These are phyloP conservation scores for Tricholoma terreum DNA, from an alignment of 768 basidiomycete genomes.

Conservation along the genomic window DNA sequence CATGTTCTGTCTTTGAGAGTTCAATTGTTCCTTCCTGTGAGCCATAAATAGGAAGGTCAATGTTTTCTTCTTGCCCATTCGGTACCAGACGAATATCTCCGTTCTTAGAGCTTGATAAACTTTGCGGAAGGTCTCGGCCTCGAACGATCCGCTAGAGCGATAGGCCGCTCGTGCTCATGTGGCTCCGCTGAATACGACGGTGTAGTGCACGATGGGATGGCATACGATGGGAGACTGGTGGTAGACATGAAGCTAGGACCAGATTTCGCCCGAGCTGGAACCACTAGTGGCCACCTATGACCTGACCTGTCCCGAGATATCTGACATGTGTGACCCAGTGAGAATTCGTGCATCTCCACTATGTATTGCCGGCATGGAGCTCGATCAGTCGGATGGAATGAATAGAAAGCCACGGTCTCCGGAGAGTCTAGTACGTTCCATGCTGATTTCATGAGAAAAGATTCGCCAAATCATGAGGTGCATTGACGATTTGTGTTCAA, in stretches of 20 bases:
- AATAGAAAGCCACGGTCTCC: background rate
- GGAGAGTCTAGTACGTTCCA: background rate
- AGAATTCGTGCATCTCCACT: conserved; percentile 3
- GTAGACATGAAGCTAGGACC: conserved; percentile 44
- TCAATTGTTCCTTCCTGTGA: conserved; percentile 53
- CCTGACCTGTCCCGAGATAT: no score
- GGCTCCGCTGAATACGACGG: conserved; percentile 57
- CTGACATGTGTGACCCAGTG: no score
- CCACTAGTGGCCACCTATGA: no score
- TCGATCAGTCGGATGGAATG: background rate
- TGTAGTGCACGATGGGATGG: conserved; percentile 32
- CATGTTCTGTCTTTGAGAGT: conserved; percentile 49
- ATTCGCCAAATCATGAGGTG: no score
- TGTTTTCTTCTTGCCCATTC: conserved; percentile 48
- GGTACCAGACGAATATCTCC: conserved; percentile 52
- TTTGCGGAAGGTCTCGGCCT: conserved; percentile 40
- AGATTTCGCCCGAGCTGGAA: no score
- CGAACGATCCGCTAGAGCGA: conserved; percentile 43
- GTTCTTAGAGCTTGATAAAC: conserved; percentile 57
- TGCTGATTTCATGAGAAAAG: no score
- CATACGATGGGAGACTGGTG: conserved; percentile 50
- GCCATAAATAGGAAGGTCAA: conserved; percentile 56
- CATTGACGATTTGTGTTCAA: no score
- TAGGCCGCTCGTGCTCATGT: conserved; percentile 47
- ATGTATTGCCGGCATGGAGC: conserved; percentile 6